Evolutionary conservation across 1,139 yeast genomes (phyloP), one percentile per base, ranked within the genome.

Genomic region (Diutina sp.): DNA sequence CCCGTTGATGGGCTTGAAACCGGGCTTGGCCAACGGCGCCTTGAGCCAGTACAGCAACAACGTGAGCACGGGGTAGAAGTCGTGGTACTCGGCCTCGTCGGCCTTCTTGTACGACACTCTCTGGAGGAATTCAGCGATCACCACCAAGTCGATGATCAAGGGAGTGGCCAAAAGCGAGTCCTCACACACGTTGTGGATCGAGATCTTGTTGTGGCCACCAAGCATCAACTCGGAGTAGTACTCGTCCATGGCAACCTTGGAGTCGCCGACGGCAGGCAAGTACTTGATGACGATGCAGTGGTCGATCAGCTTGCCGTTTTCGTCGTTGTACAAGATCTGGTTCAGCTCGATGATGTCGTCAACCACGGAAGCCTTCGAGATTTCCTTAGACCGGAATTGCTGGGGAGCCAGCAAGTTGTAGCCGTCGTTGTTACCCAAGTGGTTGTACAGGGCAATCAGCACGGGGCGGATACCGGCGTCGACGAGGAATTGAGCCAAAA

Each of bases 221-320:
- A 91, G 81, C 97, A 91, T 90, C 69, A 91, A 83, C 73, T 91
- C 97, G 60, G 95, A 87, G 76, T 90, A 90, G 74, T 91, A 91
- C 76, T 91, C 97, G 72, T 91, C 98, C 97, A 91, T 91, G 0
- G 98, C 98, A 61, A 91, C 97, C 79, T 91, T 91, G 63, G 95
- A 85, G 72, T 91, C 98, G 55, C 96, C 96, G 57, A 91, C 97
- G 9, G 97, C 97, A 59, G 89, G 87, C 68, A 91, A 76, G 71
- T 91, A 90, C 76, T 91, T 91, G 76, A 91, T 91, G 61, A 91
- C 98, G 70, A 91, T 90, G 73, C 96, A 87, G 73, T 91, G 98
- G 67, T 91, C 97, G 61, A 91, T 87, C 61, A 79, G 81, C 64
- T 83, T 81, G 58, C 96, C 96, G 54, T 77, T 69, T 71, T 87